Evolutionary conservation across 164 flowering plant species (phyloP), one percentile per base, ranked within the genome.

Genomic region (Vitis rupestris): DNA sequence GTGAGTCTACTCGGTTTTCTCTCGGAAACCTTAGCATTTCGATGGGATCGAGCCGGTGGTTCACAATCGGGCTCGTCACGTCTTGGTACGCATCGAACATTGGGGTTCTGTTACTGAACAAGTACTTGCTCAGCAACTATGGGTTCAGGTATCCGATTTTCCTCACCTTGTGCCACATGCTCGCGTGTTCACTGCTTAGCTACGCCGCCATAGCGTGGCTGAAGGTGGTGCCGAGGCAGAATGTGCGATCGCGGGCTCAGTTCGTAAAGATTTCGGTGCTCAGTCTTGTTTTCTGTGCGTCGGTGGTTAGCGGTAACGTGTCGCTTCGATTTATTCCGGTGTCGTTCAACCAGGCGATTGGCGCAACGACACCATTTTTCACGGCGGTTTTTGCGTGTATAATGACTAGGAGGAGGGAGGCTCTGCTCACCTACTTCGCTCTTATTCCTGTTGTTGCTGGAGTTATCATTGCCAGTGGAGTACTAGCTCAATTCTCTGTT

Each of bases 381-480:
- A 88, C 92, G 10, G 92, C 92, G 2, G 86, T 88, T 0, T 88
- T 88, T 59, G 92, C 92, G 9, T 88, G 83, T 67, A 27, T 88
- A 23, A 86, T 88, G 81, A 88, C 92, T 16, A 31, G 82, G 50
- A 84, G 82, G 75, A 70, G 86, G 68, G 92, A 88, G 72, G 90
- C 89, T 63, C 84, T 85, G 87, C 80, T 88, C 52, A 83, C 87
- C n/a, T 88, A 88, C 56, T n/a, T 84, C 30, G 79, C 92, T 4
- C 82, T 88, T 59, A 9, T 88, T 67, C 92, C 92, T 52, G 92
- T 88, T 59, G 92, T 88, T 48, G 82, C 87, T 19, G 92, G 92
- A 8, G 92, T 88, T 66, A 62, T 88, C 72, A 88, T 88, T 57
- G 92, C 92, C 37, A 86, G 88, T 59, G 92, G 92, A 85, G 92